Conservation (phyloP, 345 rosid species). For the Mangifera indica region DNA sequence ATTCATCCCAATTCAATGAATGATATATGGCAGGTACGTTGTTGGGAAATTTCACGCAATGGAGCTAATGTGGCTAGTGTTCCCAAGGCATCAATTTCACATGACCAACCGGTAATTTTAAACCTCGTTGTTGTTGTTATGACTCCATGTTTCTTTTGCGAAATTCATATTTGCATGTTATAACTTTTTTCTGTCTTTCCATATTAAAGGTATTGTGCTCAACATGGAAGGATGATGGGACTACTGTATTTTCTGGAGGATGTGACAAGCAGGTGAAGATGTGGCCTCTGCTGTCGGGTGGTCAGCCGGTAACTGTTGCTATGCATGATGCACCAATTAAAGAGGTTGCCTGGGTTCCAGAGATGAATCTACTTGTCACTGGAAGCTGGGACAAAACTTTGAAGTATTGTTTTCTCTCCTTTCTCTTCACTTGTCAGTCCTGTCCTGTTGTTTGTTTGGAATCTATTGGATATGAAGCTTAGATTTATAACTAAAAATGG, state of each 20-base stretch:
- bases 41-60: slow-evolving; percentile 81
- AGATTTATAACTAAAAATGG: background rate
- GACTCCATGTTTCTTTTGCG: background rate
- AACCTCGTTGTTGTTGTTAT: slow-evolving; percentile 6
- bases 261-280: slow-evolving; percentile 99
- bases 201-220: slow-evolving; percentile 76
- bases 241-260: slow-evolving; percentile 86
- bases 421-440: background rate
- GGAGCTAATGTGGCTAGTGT: slow-evolving; percentile 51
- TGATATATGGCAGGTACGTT: slow-evolving; percentile 78
- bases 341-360: slow-evolving; percentile 92
- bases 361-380: slow-evolving; percentile 76
- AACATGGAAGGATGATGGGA: slow-evolving; percentile 98
- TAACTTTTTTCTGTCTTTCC: slow-evolving; percentile 10
- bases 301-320: slow-evolving; percentile 85
- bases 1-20: slow-evolving; percentile 8
- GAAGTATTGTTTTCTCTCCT: slow-evolving; percentile 42
- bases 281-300: slow-evolving; percentile 91
- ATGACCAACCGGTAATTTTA: slow-evolving; percentile 86
- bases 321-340: slow-evolving; percentile 89
- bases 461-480: background rate
- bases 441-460: background rate
- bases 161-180: background rate
- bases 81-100: slow-evolving; percentile 84
- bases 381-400: slow-evolving; percentile 98